Evolutionary conservation across 805 yeast genomes (phyloP), one percentile per base, ranked within the genome.

Genomic region (Ogataea ramenticola): DNA sequence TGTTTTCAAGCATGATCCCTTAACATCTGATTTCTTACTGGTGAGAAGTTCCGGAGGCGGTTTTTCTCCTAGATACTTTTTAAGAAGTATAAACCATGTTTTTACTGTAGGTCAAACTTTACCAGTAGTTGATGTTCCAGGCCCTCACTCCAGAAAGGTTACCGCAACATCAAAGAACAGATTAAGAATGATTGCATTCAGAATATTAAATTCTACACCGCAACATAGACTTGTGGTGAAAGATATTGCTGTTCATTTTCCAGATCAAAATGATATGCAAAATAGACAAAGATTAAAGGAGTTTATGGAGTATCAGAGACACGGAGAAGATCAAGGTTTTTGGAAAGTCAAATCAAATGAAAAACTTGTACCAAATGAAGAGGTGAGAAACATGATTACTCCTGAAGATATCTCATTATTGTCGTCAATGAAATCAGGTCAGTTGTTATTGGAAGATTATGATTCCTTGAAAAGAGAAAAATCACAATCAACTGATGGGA

Each of bases 211-310:
- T 61, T 78, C 80, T 48, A 80, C 75, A 39, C 84, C 84, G 3
- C 75, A 79, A 32, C 80, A 84, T 34, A 71, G 98, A 32, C 71
- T 93, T 36, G 72, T 86, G 8, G 95, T 93, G 11, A 82, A 82
- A 50, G 98, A 93, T 51, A 86, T 93, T 20, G 80, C 96, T 0
- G 76, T 77, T 41, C 97, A 91, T 67, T 93, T 93, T 59, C 98
- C 99, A 0, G 98, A 89, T 53, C 97, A 90, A 62, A 90, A 86
- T 57, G 98, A 93, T 57, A 90, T 91, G 87, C 99, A 93, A 61
- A 91, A 88, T 59, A 76, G 99, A 54, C 98, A 91, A 65, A 74
- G 96, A 49, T 72, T 93, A 45, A 93, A 93, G 62, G 99, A 93
- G 65, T 93, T 93, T 55, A 93, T 93, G 99, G 97, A 90, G 56